Conservation (phyloP, 768 basidiomycete species). For the Saitozyma podzolica region DNA sequence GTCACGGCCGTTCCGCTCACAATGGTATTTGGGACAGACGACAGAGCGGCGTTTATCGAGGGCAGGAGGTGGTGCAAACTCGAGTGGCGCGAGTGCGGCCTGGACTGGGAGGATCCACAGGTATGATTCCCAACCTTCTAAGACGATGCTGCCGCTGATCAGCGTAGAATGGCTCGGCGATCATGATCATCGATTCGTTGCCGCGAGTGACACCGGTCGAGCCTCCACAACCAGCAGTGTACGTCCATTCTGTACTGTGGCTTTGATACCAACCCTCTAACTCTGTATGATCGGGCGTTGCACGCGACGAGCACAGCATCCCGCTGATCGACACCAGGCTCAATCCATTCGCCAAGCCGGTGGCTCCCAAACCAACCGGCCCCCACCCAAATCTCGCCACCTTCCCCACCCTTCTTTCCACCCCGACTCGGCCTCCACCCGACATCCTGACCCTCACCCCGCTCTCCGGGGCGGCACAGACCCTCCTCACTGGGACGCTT, state of each 20-base stretch:
- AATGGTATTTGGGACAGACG: not conserved
- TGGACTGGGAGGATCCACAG: constrained; percentile 15
- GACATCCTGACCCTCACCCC: constrained; percentile 20
- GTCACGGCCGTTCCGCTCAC: constrained; percentile 19
- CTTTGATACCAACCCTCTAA: not conserved
- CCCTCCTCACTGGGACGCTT: constrained; percentile 35
- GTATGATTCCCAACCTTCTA: constrained; percentile 6
- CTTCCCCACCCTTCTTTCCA: constrained; percentile 35
- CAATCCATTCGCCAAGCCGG: constrained; percentile 22
- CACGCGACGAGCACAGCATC: not conserved
- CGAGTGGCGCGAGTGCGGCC: constrained; percentile 19
- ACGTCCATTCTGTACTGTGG: constrained; percentile 6
- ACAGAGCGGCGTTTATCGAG: not conserved
- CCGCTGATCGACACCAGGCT: constrained; percentile 7
- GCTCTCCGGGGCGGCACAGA: not conserved
- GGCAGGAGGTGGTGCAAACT: constrained; percentile 21
- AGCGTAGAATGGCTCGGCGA: constrained; percentile 28
- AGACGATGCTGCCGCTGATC: not conserved
- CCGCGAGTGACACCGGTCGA: constrained; percentile 36
- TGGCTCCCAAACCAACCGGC: constrained; percentile 8
- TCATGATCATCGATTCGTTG: constrained; percentile 33
- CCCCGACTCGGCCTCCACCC: constrained; percentile 8
- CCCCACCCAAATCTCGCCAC: constrained; percentile 19
- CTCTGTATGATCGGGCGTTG: too few relatives aligned
- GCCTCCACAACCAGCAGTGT: constrained; percentile 38